Evolutionary conservation across 1,284 basidiomycete genomes (phyloP).

Genomic region (Ustilago curta): DNA sequence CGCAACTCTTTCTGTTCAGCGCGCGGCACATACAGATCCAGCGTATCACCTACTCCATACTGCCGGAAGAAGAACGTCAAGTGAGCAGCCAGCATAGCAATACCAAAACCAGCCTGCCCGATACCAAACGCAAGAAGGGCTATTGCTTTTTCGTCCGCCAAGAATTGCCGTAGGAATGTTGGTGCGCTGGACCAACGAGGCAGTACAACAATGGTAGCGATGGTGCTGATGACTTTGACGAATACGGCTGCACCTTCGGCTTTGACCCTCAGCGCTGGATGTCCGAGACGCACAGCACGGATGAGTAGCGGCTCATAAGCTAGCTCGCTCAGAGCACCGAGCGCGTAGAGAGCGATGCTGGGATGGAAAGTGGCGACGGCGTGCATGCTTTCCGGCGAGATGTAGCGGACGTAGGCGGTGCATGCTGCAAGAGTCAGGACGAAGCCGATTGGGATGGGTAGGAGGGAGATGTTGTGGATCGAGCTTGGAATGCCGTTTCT

Average conservation of each 20-base stretch:
- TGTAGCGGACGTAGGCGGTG: conserved; percentile 35
- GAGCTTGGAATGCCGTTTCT: conserved; percentile 20
- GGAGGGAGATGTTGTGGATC: conserved; percentile 60
- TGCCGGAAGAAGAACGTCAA: conserved; percentile 22
- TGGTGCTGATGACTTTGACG: conserved; percentile 53
- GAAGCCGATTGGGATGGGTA: conserved; percentile 57
- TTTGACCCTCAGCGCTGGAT: conserved; percentile 53
- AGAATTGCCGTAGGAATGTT: not conserved
- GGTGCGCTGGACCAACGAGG: conserved; percentile 12
- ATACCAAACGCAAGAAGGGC: conserved; percentile 62
- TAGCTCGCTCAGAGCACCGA: conserved; percentile 62
- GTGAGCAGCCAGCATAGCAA: conserved; percentile 36
- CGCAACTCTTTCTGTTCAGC: not conserved
- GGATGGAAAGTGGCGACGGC: conserved; percentile 37
- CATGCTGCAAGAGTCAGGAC: conserved; percentile 34
- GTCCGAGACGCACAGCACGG: conserved; percentile 46
- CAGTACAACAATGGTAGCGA: conserved; percentile 25
- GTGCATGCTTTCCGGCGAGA: conserved; percentile 48
- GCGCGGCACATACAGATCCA: conserved; percentile 74
- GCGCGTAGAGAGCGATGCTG: conserved; percentile 57
- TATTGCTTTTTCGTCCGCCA: conserved; percentile 17
- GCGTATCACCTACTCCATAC: conserved; percentile 83
- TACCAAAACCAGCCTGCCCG: conserved; percentile 58
- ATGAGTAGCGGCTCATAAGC: conserved; percentile 62
- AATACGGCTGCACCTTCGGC: conserved; percentile 61